Base-by-base conservation (phyloP, 805 yeast genomes). In the Starmerella bacillaris region DNA sequence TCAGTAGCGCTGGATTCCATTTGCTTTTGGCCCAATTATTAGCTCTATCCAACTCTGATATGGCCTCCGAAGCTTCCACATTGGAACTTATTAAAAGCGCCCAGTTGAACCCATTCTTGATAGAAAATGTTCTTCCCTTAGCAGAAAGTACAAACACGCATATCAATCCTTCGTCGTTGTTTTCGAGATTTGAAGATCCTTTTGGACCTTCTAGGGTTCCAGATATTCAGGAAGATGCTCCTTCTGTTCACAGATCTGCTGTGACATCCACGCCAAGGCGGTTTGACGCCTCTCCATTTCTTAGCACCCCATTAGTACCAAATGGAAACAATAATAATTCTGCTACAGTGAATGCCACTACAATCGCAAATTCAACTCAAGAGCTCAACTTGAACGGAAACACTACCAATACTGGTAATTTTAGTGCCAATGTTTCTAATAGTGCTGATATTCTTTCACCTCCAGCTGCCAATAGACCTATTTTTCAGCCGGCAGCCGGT, bases 51-150 rank as follows among this genome's bases (percentile, higher is more conserved):
- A 16, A 6, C 11, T 30, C 18, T 6, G 62, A 64, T 5, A 55
- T 63, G 5, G 78, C 77, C 18, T 80, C 77, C 49, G 50, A 60
- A 4, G 68, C 71, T 38, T 73, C 89, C 37, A 65, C 77, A 0
- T 56, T 74, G 32, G 68, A 71, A 47, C 78, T 74, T 51, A 65
- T 79, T 0, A 70, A 67, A 43, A 79, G 86, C 1, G 61, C 82
- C 37, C 70, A 71, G 39, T 56, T 64, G 42, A 78, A 89, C 51
- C 94, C 92, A 14, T 79, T 63, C 50, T 64, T 82, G 27, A 82
- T 89, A 68, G 94, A 82, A 50, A 82, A 94, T 0, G 73, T 80
- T 43, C 80, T 74, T 44, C 74, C 74, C 29, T 58, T 89, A 32
- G 72, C 82, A 47, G 63, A 64, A 32, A 58, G 76, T 57, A 33